These are phyloP conservation scores for Mortierella claussenii DNA, from an alignment of 192 early-diverging fungal species.

Conservation along the genomic window DNA sequence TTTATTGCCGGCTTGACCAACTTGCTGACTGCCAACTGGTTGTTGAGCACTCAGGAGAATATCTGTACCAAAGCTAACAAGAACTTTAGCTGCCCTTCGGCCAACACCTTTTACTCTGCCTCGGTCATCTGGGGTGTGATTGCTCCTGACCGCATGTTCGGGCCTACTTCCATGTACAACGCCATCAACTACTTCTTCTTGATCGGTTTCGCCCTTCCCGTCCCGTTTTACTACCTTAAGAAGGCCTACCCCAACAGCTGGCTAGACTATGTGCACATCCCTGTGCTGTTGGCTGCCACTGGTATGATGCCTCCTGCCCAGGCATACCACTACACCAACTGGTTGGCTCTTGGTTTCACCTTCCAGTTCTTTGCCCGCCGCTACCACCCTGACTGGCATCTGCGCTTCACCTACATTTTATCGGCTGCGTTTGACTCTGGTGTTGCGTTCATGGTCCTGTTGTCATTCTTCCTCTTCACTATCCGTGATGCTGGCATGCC, in stretches of 20 bases:
- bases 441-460: slow-evolving; percentile 49
- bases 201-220: slow-evolving; percentile 63
- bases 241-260: slow-evolving; percentile 60
- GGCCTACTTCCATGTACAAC: slow-evolving; percentile 52
- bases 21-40: slow-evolving; percentile 55
- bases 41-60: slow-evolving; percentile 49
- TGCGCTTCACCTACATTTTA: slow-evolving; percentile 73
- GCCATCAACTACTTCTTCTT: slow-evolving; percentile 62
- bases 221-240: slow-evolving; percentile 67
- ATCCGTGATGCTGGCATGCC: slow-evolving; percentile 3
- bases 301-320: slow-evolving; percentile 67
- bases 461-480: slow-evolving; percentile 49
- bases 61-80: slow-evolving; percentile 53
- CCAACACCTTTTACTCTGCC: slow-evolving; percentile 69
- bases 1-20: slow-evolving; percentile 67
- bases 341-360: slow-evolving; percentile 59
- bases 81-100: slow-evolving; percentile 60
- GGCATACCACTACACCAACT: slow-evolving; percentile 54
- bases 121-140: slow-evolving; percentile 85
- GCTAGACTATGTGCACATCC: slow-evolving; percentile 63
- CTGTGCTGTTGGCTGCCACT: slow-evolving; percentile 61
- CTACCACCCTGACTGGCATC: slow-evolving; percentile 63
- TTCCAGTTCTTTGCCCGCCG: slow-evolving; percentile 65
- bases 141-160: slow-evolving; percentile 73
- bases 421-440: slow-evolving; percentile 73